Percentiles rank a stretch among this genome's conserved stretches.
Evolutionary conservation across 2,329 filamentous ascomycete genomes (phyloP).

Genomic region (Talaromyces piceae): DNA sequence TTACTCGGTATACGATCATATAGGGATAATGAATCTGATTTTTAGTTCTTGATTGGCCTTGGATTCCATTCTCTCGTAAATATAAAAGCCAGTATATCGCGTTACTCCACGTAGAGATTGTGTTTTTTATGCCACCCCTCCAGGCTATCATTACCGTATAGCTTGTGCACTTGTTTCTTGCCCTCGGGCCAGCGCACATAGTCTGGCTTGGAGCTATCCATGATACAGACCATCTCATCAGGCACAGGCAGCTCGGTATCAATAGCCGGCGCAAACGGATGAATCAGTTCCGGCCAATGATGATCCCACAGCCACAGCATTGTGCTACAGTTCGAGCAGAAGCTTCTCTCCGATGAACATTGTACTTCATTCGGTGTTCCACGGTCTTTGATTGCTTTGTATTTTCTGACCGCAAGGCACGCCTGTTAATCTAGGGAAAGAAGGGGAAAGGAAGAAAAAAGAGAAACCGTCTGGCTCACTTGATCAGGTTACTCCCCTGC

Average conservation of each 20-base stretch:
- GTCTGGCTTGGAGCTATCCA: conserved; percentile 36
- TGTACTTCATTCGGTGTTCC: conserved; percentile 31
- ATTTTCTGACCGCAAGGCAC: conserved; percentile 40
- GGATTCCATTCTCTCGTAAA: not conserved
- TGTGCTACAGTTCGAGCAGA: conserved; percentile 41
- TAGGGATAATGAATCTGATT: not conserved
- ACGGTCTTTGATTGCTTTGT: conserved; percentile 37
- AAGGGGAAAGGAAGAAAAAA: not conserved
- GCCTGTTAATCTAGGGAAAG: conserved; percentile 1
- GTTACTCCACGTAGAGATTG: conserved; percentile 27
- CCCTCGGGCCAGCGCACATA: conserved; percentile 44
- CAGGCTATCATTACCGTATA: conserved; percentile 33
- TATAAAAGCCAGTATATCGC: not conserved
- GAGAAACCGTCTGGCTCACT: conserved; percentile 24
- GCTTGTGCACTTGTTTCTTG: conserved; percentile 36
- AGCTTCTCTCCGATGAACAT: conserved; percentile 40
- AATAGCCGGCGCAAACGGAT: conserved; percentile 44
- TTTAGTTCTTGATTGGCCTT: too few species aligned
- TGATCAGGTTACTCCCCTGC: conserved; percentile 38
- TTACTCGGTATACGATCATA: not conserved
- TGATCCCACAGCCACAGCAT: conserved; percentile 44
- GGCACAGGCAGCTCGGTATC: conserved; percentile 40
- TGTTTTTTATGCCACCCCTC: conserved; percentile 43
- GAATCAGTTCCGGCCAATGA: conserved; percentile 42
- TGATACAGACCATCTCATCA: conserved; percentile 42